Percentiles rank a stretch among this genome's conserved stretches.
Evolutionary conservation across 2,329 filamentous ascomycete species (phyloP).

Genomic region (Apiospora kogelbergensis): DNA sequence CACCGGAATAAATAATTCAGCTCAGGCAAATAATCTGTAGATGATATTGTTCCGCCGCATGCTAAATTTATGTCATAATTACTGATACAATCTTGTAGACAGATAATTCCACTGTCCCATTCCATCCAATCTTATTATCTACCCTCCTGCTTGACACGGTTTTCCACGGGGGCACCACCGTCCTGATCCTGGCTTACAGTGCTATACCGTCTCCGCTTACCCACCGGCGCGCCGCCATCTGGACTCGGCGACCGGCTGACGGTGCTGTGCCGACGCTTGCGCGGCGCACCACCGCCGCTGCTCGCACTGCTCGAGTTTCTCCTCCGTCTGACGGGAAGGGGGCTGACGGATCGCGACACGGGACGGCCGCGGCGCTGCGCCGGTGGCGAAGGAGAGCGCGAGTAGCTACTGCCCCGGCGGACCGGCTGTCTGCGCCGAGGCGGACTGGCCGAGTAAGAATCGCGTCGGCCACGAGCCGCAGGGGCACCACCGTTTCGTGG

Average conservation of each 20-base stretch:
- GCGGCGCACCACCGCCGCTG: slow-evolving; percentile 11
- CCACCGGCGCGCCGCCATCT: slow-evolving; percentile 15
- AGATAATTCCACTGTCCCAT: background rate
- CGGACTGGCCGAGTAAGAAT: slow-evolving; percentile 22
- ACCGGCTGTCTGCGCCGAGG: slow-evolving; percentile 14
- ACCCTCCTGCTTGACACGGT: background rate
- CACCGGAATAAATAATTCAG: too few relatives aligned
- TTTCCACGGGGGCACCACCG: slow-evolving; percentile 14
- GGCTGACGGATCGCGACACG: slow-evolving; percentile 13
- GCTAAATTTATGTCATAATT: background rate
- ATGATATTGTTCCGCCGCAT: too few relatives aligned
- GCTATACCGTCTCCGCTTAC: slow-evolving; percentile 15
- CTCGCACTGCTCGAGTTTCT: slow-evolving; percentile 16
- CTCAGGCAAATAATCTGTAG: too few relatives aligned
- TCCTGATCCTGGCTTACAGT: slow-evolving; percentile 10
- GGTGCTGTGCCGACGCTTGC: slow-evolving; percentile 12
- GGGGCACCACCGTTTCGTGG: slow-evolving; percentile 12
- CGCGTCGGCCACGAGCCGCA: slow-evolving; percentile 19
- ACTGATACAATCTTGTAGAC: background rate
- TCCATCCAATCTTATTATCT: background rate
- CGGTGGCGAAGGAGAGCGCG: slow-evolving; percentile 14
- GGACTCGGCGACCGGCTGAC: slow-evolving; percentile 14
- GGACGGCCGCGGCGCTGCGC: slow-evolving; percentile 12
- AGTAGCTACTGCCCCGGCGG: slow-evolving; percentile 11
- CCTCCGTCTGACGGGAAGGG: background rate